phyloP scores from a whole-genome alignment of 352 stramenopile genomes.

The Thalassiosira mediterranea region DNA sequence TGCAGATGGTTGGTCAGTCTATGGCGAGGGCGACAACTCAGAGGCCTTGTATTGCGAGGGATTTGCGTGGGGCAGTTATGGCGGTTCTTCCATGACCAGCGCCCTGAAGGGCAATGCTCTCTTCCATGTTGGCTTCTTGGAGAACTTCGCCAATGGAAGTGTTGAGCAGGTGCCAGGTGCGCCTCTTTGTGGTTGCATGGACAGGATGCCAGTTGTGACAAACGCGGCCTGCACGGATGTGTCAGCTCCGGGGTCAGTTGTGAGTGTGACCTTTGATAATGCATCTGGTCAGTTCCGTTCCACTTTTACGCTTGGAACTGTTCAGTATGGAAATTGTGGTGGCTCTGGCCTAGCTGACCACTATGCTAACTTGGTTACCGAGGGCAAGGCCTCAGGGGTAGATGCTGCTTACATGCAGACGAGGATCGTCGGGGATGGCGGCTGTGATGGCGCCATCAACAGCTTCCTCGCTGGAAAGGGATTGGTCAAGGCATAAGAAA shows the following conservation, averaged over 20 bases:
- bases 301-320: not conserved
- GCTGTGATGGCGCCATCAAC: conserved; percentile 15
- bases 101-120: conserved; percentile 23
- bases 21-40: conserved; percentile 1
- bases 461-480: conserved; percentile 19
- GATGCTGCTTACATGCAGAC: conserved; percentile 16
- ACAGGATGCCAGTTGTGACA: conserved; percentile 23
- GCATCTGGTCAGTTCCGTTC: not conserved
- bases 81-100: conserved; percentile 8
- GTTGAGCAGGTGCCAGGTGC: conserved; percentile 25
- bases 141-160: conserved; percentile 10
- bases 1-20: conserved; percentile 15
- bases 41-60: conserved; percentile 20
- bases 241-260: not conserved
- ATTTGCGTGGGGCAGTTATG: conserved; percentile 22
- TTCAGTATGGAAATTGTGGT: conserved; percentile 12
- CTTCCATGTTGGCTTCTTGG: conserved; percentile 23
- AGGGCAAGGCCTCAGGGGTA: not conserved
- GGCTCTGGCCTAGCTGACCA: not conserved
- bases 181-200: conserved; percentile 23
- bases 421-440: conserved; percentile 23
- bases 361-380: conserved; percentile 4
- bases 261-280: conserved; percentile 14
- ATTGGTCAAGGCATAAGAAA: conserved; percentile 6
- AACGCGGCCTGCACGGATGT: conserved; percentile 21